Evolutionary conservation across 2,329 filamentous ascomycete species (phyloP).

Genomic region (Colletotrichum sp.): DNA sequence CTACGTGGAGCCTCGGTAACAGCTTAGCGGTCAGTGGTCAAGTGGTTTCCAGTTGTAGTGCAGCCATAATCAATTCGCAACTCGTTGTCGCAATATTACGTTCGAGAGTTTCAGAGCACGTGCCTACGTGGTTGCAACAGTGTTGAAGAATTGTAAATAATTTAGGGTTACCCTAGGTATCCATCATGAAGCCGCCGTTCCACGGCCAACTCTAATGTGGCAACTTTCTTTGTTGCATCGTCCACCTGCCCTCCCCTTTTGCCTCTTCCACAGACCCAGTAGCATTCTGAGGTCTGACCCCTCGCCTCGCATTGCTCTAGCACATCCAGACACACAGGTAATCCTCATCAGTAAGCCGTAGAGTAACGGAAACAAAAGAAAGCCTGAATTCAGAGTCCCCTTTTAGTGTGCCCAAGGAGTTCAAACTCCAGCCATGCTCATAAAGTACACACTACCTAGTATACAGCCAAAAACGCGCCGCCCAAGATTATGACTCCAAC

Average conservation of each 20-base stretch:
- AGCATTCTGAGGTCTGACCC: not conserved
- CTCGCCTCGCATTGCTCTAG: not conserved
- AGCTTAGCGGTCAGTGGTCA: not conserved
- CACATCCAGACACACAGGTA: not conserved
- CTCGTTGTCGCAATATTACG: not conserved
- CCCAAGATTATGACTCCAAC: constrained; percentile 20
- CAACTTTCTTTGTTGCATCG: not conserved
- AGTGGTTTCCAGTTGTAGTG: not conserved
- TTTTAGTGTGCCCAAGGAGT: constrained; percentile 20
- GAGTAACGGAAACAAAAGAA: constrained; percentile 17
- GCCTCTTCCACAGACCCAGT: not conserved
- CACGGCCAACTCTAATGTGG: not conserved
- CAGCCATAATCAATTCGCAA: not conserved
- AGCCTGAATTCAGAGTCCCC: constrained; percentile 20
- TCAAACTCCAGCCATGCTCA: constrained; percentile 11
- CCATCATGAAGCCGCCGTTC: not conserved
- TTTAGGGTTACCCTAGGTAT: constrained; percentile 8
- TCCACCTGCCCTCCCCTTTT: not conserved
- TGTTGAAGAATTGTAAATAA: not conserved
- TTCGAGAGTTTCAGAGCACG: not conserved
- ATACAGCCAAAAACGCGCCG: constrained; percentile 22
- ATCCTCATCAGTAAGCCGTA: not conserved
- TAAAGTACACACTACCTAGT: constrained; percentile 20
- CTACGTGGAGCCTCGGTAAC: not conserved
- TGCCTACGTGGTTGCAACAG: not conserved